Conservation (phyloP, 441 rosid species). For the Breynia disticha region DNA sequence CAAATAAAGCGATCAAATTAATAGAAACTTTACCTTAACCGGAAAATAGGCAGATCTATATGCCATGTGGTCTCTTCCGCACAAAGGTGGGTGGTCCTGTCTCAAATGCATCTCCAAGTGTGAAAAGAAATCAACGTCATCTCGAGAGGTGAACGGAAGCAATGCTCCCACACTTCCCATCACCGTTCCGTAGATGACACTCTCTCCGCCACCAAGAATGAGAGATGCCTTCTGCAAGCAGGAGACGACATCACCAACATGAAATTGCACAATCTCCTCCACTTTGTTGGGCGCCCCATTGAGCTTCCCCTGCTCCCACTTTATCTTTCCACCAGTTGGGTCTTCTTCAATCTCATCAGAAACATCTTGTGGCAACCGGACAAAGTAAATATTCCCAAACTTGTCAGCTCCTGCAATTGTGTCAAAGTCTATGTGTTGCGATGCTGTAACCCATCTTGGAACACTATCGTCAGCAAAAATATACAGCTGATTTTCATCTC, state of each 20-base stretch:
- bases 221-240: slow-evolving; percentile 84
- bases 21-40: slow-evolving; percentile 49
- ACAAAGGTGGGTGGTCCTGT: slow-evolving; percentile 87
- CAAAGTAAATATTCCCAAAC: slow-evolving; percentile 88
- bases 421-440: slow-evolving; percentile 83
- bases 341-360: slow-evolving; percentile 96
- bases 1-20: neutral
- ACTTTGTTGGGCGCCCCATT: slow-evolving; percentile 95
- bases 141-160: slow-evolving; percentile 84
- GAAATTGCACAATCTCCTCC: slow-evolving; percentile 94
- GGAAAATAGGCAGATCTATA: slow-evolving; percentile 93
- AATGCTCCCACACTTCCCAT: slow-evolving; percentile 90
- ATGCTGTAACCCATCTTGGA: slow-evolving; percentile 91
- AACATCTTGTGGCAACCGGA: slow-evolving; percentile 78
- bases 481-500: slow-evolving; percentile 92
- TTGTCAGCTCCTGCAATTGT: slow-evolving; percentile 96
- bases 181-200: slow-evolving; percentile 79
- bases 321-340: slow-evolving; percentile 92
- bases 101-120: slow-evolving; percentile 97
- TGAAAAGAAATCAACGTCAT: slow-evolving; percentile 93
- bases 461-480: slow-evolving; percentile 90
- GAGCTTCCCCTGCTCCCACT: slow-evolving; percentile 97
- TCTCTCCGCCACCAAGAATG: slow-evolving; percentile 90
- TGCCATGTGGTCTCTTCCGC: slow-evolving; percentile 96
- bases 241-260: slow-evolving; percentile 75